Base-by-base conservation (phyloP, 176 grass and related monocot species). In the Juncus effusus region DNA sequence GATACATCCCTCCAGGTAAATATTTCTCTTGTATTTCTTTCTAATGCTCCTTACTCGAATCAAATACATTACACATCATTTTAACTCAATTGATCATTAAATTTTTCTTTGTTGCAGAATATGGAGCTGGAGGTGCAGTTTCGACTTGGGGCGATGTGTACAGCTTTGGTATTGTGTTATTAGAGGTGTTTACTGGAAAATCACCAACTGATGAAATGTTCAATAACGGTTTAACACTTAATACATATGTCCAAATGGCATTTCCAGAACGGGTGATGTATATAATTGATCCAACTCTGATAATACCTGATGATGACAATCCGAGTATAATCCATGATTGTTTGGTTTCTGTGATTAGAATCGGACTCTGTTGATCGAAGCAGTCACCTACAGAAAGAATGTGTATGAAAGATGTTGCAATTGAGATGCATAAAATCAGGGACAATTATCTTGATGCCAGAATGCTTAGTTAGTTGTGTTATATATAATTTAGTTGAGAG, bases 111-210 rank as follows among this genome's bases (percentile, higher is more conserved):
- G 54, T 1, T 6, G n/a, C 35, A 84, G 77, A 85, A 66, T 85
- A 75, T 9, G 77, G 70, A 3, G 63, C 70, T 13, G 64, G 62
- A 0, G 36, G 13, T 3, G 49, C 62, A 13, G 64, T 65, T 36
- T 70, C 77, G 4, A 3, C 52, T 0, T n/a, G 55, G 10, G 77
- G 76, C 56, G 82, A 80, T 69, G 77, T 76, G 0, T 85, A 71
- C 64, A 85, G 82, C 64, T 76, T 74, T 6, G 65, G 82, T 47
- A 64, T 80, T 10, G 14, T 76, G 4, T 45, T 85, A 9, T 59
- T 79, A 6, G 71, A 74, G 42, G 40, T 69, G 64, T 49, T 77
- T 8, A 77, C 28, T 0, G 75, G 75, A 40, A 69, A 77, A 59
- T 67, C 40, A 60, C 75, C 64, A 2, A 77, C 64, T 39, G 64